Evolutionary conservation across 148 eudicot species (phyloP), one percentile per base, ranked within the genome.

Genomic region (Gaultheria prostrata): DNA sequence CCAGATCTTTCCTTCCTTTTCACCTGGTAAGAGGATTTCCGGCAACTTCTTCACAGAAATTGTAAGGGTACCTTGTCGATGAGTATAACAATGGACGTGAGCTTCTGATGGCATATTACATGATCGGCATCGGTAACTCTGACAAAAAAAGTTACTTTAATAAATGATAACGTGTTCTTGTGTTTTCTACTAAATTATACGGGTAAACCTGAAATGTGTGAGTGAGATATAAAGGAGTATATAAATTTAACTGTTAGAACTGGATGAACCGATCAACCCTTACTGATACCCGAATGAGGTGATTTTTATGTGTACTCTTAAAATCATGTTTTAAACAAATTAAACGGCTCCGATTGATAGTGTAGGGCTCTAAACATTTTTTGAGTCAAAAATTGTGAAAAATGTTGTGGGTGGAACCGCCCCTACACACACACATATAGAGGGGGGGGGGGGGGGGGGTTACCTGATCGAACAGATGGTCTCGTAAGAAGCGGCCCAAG

Each of bases 11-110:
- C 99, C 98, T 77, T 96, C 98, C 80, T 70, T 86, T 85, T 93
- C 95, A 82, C 99, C 99, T 50, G 95, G 94, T 85, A 96, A 89
- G 69, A 89, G 82, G 81, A 89, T 78, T 82, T 94, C 98, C 28
- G 90, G 88, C 59, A 96, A 86, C 87, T 92, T 94, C 92, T 94
- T 96, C 51, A 96, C 99, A 20, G 99, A 96, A 82, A 96, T 96
- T 20, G 98, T 96, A 21, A 96, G 95, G 65, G 97, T 92, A 72
- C 99, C 99, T 88, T 96, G 99, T 59, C 94, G 88, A 86, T 96
- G 99, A 80, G 97, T 96, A 83, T 96, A 96, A 84, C 99, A 96
- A 67, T 94, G 98, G 80, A 96, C 95, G 86, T 96, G 99, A 63
- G 99, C 98, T 83, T 96, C 99, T 70, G 98, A 88, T 50, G 98